Evolutionary conservation across 2,329 filamentous ascomycete species (phyloP).

Genomic region (Pestalotiopsis sp.): DNA sequence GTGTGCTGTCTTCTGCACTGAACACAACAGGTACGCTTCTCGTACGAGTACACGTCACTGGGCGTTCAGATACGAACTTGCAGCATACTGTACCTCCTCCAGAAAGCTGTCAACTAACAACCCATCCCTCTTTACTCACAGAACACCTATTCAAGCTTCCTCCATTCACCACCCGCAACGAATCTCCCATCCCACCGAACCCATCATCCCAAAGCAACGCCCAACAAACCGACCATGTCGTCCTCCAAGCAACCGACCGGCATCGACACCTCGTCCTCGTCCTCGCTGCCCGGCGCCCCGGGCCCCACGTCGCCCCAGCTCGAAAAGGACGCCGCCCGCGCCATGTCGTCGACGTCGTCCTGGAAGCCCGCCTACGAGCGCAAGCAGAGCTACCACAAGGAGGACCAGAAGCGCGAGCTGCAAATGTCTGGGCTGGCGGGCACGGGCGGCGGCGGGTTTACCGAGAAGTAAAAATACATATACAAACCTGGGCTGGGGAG

Average conservation of each 20-base stretch:
- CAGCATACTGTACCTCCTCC: not conserved
- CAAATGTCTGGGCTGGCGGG: conserved; percentile 44
- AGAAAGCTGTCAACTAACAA: not conserved
- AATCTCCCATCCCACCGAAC: not conserved
- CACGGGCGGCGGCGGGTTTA: conserved; percentile 42
- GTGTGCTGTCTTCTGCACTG: not conserved
- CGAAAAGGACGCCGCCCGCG: conserved; percentile 33
- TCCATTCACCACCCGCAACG: not conserved
- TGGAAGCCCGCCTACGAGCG: conserved; percentile 50
- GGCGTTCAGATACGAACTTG: not conserved
- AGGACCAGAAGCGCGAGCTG: conserved; percentile 54
- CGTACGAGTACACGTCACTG: not conserved
- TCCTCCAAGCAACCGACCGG: conserved; percentile 7
- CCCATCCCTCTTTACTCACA: not conserved
- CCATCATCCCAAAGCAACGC: not conserved
- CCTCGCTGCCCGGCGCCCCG: conserved; percentile 8
- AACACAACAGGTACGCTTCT: not conserved
- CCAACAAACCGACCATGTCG: not conserved
- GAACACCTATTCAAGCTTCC: not conserved
- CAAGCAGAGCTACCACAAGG: conserved; percentile 49
- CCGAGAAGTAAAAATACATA: conserved; percentile 27
- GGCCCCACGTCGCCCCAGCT: conserved; percentile 27
- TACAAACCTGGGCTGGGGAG: too few species aligned
- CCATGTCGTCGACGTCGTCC: conserved; percentile 34
- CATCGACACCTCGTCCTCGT: conserved; percentile 14